Evolutionary conservation across 331 rosid genomes (phyloP), one percentile per base, ranked within the genome.

Genomic region (Quercus phellos): DNA sequence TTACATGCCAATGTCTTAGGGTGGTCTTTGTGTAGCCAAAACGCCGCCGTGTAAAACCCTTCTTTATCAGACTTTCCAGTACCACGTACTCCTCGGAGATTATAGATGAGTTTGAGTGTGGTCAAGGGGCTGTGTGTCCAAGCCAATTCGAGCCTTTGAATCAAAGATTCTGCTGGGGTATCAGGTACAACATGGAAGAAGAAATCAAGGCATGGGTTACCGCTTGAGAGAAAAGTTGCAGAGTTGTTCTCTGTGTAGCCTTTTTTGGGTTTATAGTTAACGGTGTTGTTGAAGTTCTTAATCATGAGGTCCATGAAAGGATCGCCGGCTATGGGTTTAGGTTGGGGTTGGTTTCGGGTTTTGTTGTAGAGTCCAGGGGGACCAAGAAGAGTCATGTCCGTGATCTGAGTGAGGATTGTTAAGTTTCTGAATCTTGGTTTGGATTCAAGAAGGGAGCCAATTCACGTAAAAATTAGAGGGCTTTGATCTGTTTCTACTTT

Each of bases 21-120:
- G 70, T 90, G 92, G 72, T 75, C 67, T 1, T 29, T 2, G 77
- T 86, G 87, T 42, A 93, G 85, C 93, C 93, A 93, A 13, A 86
- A 35, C 9, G 92, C 97, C 0, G 93, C 87, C 4, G 90, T 46
- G 64, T 90, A 89, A 81, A 84, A 91, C 6, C 87, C 82, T 26
- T 77, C 72, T 14, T 81, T 85, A 59, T 89, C 94, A 8, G 92
- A 81, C 26, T 93, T 93, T 0, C 97, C 97, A 4, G 96, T 89
- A 26, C 98, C 94, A 14, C 96, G 83, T 0, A 93, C 87, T 0
- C 88, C 93, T 0, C 93, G 88, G 68, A 93, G 90, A 84, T 91
- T 90, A 67, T 89, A 88, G 61, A 93, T 42, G 26, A 91, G 90
- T 80, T 90, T 93, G 85, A 93, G 93, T 19, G 96, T 10, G 61